Base-by-base conservation (phyloP, 2,329 filamentous ascomycete species). In the Colletotrichum aenigma region DNA sequence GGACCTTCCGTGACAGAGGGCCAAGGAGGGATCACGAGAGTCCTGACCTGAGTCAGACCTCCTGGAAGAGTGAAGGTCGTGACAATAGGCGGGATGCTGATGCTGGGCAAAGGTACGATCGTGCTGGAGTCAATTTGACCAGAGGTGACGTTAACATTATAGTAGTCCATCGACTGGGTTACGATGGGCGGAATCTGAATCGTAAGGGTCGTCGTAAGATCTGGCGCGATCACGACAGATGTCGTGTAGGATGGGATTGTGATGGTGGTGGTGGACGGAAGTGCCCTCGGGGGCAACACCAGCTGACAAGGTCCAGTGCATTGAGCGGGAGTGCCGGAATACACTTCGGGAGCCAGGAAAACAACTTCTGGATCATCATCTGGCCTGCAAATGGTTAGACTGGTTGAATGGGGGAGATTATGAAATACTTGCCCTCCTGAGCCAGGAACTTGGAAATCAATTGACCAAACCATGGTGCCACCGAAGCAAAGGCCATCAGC, bases 381-480 rank as follows among this genome's bases (percentile, higher is more conserved):
- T 12, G 62, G 62, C 0, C 21, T 34, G 26, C 28, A n/a, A 43
- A 43, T 43, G 38, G 38, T 43, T 43, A 43, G 38, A 43, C 38
- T n/a, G 18, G 0, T n/a, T 10, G 18, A 43, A 43, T 43, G 18
- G 8, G 8, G 18, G 38, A 0, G 4, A 43, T 10, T n/a, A 0
- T 43, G 16, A n/a, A 43, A 6, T n/a, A 43, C 38, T n/a, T 43
- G 1, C 38, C 38, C 38, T 43, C 38, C 38, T n/a, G 48, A 69
- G 43, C 66, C 66, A 21, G 66, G 26, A 13, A 69, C 66, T 24
- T 78, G 67, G 52, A 80, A 77, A 38, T 83, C 82, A 67, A 82
- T 70, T 36, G 77, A 79, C 83, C 83, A 84, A 18, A 80, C 78
- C 80, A 84, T 82, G 34, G 79, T 81, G 30, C 82, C 83, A 8